phyloP scores from a whole-genome alignment of 257 asterid genomes.

The Nicotiana benthamiana region DNA sequence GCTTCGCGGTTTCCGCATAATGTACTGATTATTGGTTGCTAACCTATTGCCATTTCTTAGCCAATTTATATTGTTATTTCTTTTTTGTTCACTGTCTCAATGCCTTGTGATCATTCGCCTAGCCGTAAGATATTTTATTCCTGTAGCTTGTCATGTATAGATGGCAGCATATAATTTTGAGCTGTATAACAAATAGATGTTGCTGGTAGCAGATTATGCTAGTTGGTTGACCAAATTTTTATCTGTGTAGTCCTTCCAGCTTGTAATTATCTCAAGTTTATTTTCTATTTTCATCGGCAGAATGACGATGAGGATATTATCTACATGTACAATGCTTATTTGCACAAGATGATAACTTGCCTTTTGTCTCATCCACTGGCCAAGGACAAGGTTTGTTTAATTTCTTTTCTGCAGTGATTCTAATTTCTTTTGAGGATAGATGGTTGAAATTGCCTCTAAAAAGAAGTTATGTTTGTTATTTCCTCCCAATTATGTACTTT shows the following conservation, averaged over 20 bases:
- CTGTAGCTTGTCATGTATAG: not conserved
- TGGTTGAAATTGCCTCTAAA: not conserved
- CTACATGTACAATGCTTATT: slow-evolving; percentile 85
- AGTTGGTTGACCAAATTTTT: slow-evolving; percentile 7
- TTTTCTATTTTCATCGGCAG: slow-evolving; percentile 45
- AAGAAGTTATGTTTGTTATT: not conserved
- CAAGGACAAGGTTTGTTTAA: slow-evolving; percentile 72
- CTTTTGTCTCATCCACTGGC: slow-evolving; percentile 85
- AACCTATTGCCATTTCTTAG: not conserved
- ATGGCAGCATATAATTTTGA: not conserved
- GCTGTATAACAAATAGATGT: not conserved
- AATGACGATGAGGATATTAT: slow-evolving; percentile 87
- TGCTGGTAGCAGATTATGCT: not conserved
- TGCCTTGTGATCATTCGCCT: not conserved
- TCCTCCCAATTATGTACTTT: not conserved
- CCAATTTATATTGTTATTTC: not conserved
- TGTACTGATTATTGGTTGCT: not conserved
- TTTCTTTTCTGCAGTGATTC: slow-evolving; percentile 10
- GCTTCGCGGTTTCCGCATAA: not conserved
- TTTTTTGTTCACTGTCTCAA: not conserved
- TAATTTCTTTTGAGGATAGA: not conserved
- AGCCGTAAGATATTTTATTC: not conserved
- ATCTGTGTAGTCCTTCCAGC: slow-evolving; percentile 6
- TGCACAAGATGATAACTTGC: slow-evolving; percentile 81
- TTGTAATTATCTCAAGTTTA: not conserved